Evolutionary conservation across 495 filamentous ascomycete genomes (phyloP), one percentile per base, ranked within the genome.

Genomic region (Neurospora sp.): DNA sequence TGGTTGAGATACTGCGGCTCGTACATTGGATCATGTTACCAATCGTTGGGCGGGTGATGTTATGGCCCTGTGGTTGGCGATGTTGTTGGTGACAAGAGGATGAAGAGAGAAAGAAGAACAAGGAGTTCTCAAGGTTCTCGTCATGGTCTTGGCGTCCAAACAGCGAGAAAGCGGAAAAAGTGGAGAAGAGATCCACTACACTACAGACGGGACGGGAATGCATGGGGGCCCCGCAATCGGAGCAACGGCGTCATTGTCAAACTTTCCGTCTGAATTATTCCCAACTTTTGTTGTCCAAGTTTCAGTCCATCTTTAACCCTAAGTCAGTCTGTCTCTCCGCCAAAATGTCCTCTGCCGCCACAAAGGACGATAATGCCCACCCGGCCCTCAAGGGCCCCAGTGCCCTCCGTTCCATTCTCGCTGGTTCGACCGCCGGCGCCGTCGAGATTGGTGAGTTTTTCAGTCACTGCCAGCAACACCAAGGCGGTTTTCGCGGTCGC

Each of bases 371-470:
- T 38, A 41, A 68, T 10, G 35, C 45, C 7, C 77, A 78, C 70
- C 74, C 78, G 71, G 76, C 77, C 39, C 68, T 80, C 70, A 81
- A 87, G 76, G 82, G 94, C 85, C 93, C 94, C 41, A 96, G 93
- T 79, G 86, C 90, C 68, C 79, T 96, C 77, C 90, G 94, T 74
- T 96, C 93, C 71, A 92, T 97, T 73, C 85, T 97, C 77, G 94
- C 94, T 45, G 94, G 94, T 72, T 91, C 93, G 70, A 91, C 91
- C 22, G 96, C 96, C 53, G 96, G 96, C 78, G 96, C 96, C 70
- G 89, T 98, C 73, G 96, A 99, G 82, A 98, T 99, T 84, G 90
- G 93, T 94, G 73, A 70, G 78, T 42, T 68, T 41, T 69, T 31
- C 45, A 69, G 20, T 45, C 27, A 7, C 71, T 27, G 45, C 53